A percentile compares a stretch with the other conserved stretches of the same genome.
Conservation (phyloP, 129 eudicot species). For the Flaveria ramosissima region DNA sequence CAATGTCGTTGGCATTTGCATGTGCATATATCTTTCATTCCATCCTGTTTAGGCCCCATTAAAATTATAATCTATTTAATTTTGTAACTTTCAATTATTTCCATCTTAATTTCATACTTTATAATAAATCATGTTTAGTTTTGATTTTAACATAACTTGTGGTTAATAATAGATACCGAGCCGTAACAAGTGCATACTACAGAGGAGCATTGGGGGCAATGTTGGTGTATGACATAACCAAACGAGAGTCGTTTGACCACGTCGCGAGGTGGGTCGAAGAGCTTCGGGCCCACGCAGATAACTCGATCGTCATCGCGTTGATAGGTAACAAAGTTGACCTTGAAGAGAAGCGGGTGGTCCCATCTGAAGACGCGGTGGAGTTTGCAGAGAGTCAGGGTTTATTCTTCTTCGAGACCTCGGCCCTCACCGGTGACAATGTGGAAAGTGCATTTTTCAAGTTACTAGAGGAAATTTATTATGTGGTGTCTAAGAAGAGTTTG, state of each 20-base stretch:
- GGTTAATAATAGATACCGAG: slow-evolving; percentile 59
- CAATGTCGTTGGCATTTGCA: slow-evolving; percentile 22
- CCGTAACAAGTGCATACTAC: slow-evolving; percentile 87
- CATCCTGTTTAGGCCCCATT: slow-evolving; percentile 42
- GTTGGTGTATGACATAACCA: slow-evolving; percentile 76
- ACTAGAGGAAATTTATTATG: slow-evolving; percentile 56
- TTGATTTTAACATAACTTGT: not conserved
- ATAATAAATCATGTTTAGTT: not conserved
- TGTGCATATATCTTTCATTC: slow-evolving; percentile 34
- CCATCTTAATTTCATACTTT: not conserved
- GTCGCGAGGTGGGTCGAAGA: slow-evolving; percentile 85
- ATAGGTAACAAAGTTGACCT: slow-evolving; percentile 85
- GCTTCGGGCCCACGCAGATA: slow-evolving; percentile 75
- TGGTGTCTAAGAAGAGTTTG: slow-evolving; percentile 65
- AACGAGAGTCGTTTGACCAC: slow-evolving; percentile 70
- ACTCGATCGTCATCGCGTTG: slow-evolving; percentile 60
- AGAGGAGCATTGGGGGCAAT: slow-evolving; percentile 92
- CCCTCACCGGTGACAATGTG: slow-evolving; percentile 78
- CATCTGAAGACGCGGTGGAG: slow-evolving; percentile 70
- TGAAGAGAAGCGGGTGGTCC: slow-evolving; percentile 56
- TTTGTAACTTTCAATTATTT: not conserved
- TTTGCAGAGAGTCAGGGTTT: slow-evolving; percentile 72
- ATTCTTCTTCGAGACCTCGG: slow-evolving; percentile 76
- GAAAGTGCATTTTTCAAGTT: slow-evolving; percentile 69
- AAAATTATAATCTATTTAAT: not conserved